A percentile compares a stretch with the other conserved stretches of the same genome.
Conservation (phyloP, 345 rosid species). For the Corymbia maculata region DNA sequence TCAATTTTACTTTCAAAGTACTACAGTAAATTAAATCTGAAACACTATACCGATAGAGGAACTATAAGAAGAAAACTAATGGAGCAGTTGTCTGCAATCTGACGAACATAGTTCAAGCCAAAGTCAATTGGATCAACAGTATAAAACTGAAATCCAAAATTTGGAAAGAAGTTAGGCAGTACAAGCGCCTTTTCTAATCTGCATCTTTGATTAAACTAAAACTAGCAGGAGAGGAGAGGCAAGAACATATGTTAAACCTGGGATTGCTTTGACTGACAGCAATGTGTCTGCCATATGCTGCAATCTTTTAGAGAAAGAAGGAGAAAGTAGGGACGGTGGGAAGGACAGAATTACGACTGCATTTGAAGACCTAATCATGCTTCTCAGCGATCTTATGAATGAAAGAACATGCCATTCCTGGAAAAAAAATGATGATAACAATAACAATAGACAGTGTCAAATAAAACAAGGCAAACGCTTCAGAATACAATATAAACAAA, state of each 20-base stretch:
- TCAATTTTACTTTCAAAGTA: not conserved
- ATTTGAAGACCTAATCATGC: slow-evolving; percentile 66
- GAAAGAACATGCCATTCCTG: slow-evolving; percentile 92
- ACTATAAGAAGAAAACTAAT: not conserved
- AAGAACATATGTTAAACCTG: slow-evolving; percentile 28
- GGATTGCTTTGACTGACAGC: slow-evolving; percentile 80
- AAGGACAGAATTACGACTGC: slow-evolving; percentile 75
- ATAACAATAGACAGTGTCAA: not conserved
- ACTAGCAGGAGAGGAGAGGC: not conserved
- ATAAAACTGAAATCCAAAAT: not conserved
- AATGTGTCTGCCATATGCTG: slow-evolving; percentile 86
- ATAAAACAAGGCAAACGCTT: not conserved
- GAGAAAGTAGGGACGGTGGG: slow-evolving; percentile 64
- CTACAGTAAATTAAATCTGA: not conserved
- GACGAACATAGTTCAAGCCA: not conserved
- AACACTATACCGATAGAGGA: not conserved
- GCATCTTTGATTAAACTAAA: not conserved
- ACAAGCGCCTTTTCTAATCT: not conserved
- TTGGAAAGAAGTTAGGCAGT: not conserved
- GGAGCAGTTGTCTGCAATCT: not conserved
- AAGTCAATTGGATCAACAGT: not conserved
- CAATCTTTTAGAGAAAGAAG: slow-evolving; percentile 60
- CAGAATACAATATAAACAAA: not conserved
- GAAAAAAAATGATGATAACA: not conserved
- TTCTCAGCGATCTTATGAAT: slow-evolving; percentile 66